These are phyloP conservation scores for Chlorociboria aeruginascens DNA, from an alignment of 495 filamentous ascomycete genomes.

Conservation along the genomic window DNA sequence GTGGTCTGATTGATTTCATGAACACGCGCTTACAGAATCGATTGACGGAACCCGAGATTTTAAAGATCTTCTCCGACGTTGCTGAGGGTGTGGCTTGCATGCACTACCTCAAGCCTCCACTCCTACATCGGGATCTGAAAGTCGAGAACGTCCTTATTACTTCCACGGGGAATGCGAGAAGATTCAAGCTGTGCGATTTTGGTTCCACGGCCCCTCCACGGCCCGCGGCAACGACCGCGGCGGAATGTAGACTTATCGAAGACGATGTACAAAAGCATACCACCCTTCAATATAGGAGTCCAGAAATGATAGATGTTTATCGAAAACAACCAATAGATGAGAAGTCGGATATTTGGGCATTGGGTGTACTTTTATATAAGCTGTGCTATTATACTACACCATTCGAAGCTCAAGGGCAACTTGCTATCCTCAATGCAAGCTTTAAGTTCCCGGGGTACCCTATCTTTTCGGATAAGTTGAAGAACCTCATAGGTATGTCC, in stretches of 20 bases:
- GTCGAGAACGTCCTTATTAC: conserved; percentile 97
- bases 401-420: conserved; percentile 93
- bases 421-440: conserved; percentile 94
- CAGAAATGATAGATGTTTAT: conserved; percentile 98
- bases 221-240: conserved; percentile 70
- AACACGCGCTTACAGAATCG: conserved; percentile 95
- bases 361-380: conserved; percentile 94
- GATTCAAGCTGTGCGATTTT: conserved; percentile 97
- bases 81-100: conserved; percentile 95
- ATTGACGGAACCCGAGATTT: conserved; percentile 91
- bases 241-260: conserved; percentile 82
- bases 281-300: conserved; percentile 92
- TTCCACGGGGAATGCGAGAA: conserved; percentile 39
- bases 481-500: conserved; percentile 76
- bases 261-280: conserved; percentile 97
- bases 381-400: conserved; percentile 98
- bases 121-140: conserved; percentile 91
- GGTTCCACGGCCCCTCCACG: conserved; percentile 78
- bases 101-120: conserved; percentile 92
- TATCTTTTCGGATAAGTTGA: conserved; percentile 76
- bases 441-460: conserved; percentile 89
- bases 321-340: conserved; percentile 94
- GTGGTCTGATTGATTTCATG: conserved; percentile 98
- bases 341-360: conserved; percentile 97
- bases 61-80: conserved; percentile 93